Evolutionary conservation across 1,284 basidiomycete species (phyloP).

Genomic region (Apiotrichum sp.): DNA sequence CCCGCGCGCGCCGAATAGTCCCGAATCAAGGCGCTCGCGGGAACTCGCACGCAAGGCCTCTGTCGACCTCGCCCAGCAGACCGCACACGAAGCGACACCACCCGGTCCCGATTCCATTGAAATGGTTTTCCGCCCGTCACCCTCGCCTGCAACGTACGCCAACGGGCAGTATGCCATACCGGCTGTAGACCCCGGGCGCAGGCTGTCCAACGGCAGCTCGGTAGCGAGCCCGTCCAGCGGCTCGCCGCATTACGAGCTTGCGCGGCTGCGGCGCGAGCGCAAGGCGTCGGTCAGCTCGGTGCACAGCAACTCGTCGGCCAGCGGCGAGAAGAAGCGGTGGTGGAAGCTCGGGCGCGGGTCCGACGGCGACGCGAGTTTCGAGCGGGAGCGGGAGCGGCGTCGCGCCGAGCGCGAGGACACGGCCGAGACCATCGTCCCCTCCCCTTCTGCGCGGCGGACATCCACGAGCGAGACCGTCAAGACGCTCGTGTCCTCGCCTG

Average conservation of each 20-base stretch:
- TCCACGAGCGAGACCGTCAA: neutral
- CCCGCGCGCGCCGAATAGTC: neutral
- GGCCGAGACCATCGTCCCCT: slow-evolving; percentile 5
- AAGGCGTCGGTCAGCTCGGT: slow-evolving; percentile 7
- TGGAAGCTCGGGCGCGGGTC: slow-evolving; percentile 19
- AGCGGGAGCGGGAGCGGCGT: slow-evolving; percentile 1
- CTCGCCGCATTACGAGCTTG: slow-evolving; percentile 10
- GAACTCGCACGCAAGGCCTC: neutral
- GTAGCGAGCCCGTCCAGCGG: neutral
- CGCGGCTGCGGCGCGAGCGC: slow-evolving; percentile 15
- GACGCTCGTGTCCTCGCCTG: neutral
- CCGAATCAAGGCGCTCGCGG: neutral
- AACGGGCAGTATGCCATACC: no score
- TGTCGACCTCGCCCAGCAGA: neutral
- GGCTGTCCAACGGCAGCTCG: neutral
- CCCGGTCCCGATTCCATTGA: neutral
- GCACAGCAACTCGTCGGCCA: neutral
- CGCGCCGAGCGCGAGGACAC: slow-evolving; percentile 7
- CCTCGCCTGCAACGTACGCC: neutral
- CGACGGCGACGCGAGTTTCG: neutral
- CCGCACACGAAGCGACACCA: neutral
- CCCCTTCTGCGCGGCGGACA: neutral
- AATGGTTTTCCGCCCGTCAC: neutral
- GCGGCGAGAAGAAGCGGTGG: slow-evolving; percentile 26
- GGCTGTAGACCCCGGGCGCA: neutral